phyloP scores from a whole-genome alignment of 768 basidiomycete genomes.

The Cystobasidium onofrii region DNA sequence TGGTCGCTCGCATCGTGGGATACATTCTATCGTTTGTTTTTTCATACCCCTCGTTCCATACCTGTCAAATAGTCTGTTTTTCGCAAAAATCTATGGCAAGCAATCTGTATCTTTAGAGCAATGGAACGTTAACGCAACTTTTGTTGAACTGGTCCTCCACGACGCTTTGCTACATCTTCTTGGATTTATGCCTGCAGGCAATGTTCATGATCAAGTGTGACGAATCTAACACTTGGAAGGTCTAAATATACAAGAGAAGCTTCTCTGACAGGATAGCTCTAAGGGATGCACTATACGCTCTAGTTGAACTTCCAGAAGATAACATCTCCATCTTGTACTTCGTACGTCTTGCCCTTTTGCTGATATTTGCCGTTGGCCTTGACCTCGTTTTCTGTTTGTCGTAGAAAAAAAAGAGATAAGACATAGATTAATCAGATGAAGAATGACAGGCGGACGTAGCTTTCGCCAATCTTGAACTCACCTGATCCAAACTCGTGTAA shows the following conservation, averaged over 20 bases:
- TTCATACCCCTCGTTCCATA: background rate
- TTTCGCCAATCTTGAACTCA: too few species aligned
- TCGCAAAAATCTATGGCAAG: background rate
- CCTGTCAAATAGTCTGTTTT: background rate
- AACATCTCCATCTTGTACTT: slow-evolving; percentile 49
- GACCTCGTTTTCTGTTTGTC: slow-evolving; percentile 72
- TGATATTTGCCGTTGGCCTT: slow-evolving; percentile 56
- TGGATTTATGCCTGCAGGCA: background rate
- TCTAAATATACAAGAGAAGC: background rate
- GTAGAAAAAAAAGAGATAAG: too few species aligned
- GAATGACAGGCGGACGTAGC: too few species aligned
- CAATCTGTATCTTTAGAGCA: background rate
- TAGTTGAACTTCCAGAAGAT: slow-evolving; percentile 63
- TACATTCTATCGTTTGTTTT: background rate
- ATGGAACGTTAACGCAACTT: background rate
- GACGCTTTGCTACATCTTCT: background rate
- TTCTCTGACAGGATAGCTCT: background rate
- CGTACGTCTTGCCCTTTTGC: slow-evolving; percentile 64
- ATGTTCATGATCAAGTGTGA: too few species aligned
- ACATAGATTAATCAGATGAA: too few species aligned
- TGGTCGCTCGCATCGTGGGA: too few species aligned
- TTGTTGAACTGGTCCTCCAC: too few species aligned
- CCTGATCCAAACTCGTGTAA: slow-evolving; percentile 74
- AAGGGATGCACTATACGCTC: background rate
- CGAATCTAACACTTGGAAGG: too few species aligned